These are phyloP conservation scores for Aspergillus persii DNA, from an alignment of 2,329 filamentous ascomycete species.

Conservation along the genomic window DNA sequence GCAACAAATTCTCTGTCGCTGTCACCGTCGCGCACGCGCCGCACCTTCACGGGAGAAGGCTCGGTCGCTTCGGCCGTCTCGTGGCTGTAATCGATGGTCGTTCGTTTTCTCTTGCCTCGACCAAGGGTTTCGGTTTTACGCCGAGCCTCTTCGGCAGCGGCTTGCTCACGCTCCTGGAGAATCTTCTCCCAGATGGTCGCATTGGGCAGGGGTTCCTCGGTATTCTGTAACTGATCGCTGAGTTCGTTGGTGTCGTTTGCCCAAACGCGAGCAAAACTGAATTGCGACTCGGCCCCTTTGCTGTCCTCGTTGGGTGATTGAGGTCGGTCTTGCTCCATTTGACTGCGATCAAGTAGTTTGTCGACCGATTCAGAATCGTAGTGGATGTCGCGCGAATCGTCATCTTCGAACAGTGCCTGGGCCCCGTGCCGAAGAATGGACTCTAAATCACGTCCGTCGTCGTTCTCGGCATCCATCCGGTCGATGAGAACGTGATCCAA, in stretches of 20 bases:
- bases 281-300: conserved; percentile 67
- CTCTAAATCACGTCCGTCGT: conserved; percentile 75
- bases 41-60: conserved; percentile 22
- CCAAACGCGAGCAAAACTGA: conserved; percentile 90
- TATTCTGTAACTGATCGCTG: conserved; percentile 59
- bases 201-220: conserved; percentile 55
- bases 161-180: conserved; percentile 74
- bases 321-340: conserved; percentile 68
- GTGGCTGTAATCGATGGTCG: conserved; percentile 43
- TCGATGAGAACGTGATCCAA: conserved; percentile 94
- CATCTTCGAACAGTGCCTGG: conserved; percentile 77
- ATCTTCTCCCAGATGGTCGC: conserved; percentile 87
- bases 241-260: conserved; percentile 72
- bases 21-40: conserved; percentile 16
- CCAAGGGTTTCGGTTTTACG: conserved; percentile 73
- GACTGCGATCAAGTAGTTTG: conserved; percentile 81
- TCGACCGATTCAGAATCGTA: conserved; percentile 85
- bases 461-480: conserved; percentile 79
- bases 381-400: conserved; percentile 66
- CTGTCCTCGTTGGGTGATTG: conserved; percentile 50
- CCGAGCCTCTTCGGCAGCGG: conserved; percentile 70
- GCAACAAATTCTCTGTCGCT: conserved; percentile 34
- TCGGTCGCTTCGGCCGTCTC: conserved; percentile 15
- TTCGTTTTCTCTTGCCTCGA: conserved; percentile 73
- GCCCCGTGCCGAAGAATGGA: conserved; percentile 86